Percentiles rank a stretch among this genome's conserved stretches.
Evolutionary conservation across 2,329 filamentous ascomycete genomes (phyloP).

Genomic region (Lachnellula subtilissima): DNA sequence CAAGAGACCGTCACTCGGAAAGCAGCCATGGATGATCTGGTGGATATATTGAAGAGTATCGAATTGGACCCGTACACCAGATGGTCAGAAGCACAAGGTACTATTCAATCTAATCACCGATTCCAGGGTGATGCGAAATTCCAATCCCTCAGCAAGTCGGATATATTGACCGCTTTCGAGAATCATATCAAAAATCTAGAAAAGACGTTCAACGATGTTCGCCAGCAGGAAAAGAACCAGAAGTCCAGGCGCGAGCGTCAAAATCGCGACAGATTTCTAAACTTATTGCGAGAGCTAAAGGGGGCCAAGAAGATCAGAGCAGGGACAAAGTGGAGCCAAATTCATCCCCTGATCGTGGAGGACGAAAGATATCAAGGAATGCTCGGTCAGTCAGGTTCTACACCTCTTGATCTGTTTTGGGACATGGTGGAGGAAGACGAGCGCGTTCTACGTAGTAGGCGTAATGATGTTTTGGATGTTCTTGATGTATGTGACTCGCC

Average conservation of each 20-base stretch:
- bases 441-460: constrained; percentile 70
- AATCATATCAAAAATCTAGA: constrained; percentile 92
- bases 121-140: constrained; percentile 83
- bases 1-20: constrained; percentile 68
- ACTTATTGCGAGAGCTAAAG: constrained; percentile 69
- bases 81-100: constrained; percentile 84
- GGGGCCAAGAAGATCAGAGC: constrained; percentile 79
- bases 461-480: constrained; percentile 82
- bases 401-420: constrained; percentile 90
- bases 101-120: constrained; percentile 71
- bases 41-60: constrained; percentile 70
- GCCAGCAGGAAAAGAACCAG: constrained; percentile 79
- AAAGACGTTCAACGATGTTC: constrained; percentile 82
- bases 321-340: constrained; percentile 81
- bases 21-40: constrained; percentile 78
- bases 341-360: constrained; percentile 68
- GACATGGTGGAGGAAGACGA: constrained; percentile 94
- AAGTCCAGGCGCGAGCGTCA: constrained; percentile 80
- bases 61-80: constrained; percentile 89
- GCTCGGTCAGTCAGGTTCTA: constrained; percentile 78
- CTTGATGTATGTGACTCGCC: constrained; percentile 62
- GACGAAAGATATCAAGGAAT: constrained; percentile 81
- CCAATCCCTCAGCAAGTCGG: constrained; percentile 76
- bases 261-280: constrained; percentile 74
- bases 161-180: constrained; percentile 89